phyloP scores from a whole-genome alignment of 129 eudicot species.

The Cynara cardunculus region DNA sequence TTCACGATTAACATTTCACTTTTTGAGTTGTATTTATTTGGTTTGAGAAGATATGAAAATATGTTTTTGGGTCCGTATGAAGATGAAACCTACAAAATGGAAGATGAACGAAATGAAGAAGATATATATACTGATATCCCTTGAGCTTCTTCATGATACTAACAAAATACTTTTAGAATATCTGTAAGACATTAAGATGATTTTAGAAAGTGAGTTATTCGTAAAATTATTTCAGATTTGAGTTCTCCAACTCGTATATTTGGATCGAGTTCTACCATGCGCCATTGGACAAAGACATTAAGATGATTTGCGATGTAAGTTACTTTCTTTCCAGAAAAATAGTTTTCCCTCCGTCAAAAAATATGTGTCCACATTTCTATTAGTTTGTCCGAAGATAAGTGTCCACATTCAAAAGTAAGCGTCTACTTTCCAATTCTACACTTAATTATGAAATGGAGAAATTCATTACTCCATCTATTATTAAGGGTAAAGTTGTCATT shows the following conservation, averaged over 20 bases:
- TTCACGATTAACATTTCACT: neutral
- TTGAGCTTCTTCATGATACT: conserved; percentile 9
- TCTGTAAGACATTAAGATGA: neutral
- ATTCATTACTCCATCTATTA: neutral
- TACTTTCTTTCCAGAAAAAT: conserved; percentile 7
- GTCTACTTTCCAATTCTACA: neutral
- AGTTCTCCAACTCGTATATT: conserved; percentile 74
- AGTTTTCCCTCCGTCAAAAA: neutral
- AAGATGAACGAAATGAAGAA: neutral
- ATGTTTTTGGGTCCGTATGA: neutral
- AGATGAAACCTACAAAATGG: neutral
- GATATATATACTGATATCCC: neutral
- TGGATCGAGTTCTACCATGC: conserved; percentile 96
- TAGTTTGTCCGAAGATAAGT: neutral
- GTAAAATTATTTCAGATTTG: conserved; percentile 52
- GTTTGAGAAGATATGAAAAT: neutral
- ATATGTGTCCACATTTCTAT: neutral
- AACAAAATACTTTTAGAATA: neutral
- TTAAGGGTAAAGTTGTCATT: neutral
- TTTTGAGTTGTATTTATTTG: neutral
- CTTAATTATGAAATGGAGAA: neutral
- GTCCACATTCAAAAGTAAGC: neutral
- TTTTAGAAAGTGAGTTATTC: neutral
- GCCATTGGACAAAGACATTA: conserved; percentile 76
- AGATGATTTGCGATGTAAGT: conserved; percentile 84